Conservation (phyloP, 768 basidiomycete species). For the Neoboletus brunneissimus region DNA sequence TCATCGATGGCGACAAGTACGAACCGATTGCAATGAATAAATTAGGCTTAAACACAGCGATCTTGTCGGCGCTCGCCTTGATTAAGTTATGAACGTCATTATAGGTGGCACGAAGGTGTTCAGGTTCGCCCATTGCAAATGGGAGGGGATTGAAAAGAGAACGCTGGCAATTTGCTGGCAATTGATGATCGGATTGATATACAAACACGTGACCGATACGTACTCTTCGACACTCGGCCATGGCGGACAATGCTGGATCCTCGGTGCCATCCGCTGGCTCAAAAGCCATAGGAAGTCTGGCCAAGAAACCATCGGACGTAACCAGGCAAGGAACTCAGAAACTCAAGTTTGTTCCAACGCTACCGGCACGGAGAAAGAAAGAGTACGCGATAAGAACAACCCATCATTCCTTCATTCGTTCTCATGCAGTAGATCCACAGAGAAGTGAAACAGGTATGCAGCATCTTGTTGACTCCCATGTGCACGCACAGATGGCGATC, state of each 20-base stretch:
- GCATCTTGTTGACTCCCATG: not conserved
- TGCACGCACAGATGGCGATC: constrained; percentile 6
- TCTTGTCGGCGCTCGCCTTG: constrained; percentile 58
- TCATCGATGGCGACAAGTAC: constrained; percentile 17
- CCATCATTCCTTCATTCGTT: not conserved
- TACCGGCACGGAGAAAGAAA: constrained; percentile 75
- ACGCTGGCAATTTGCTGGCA: not conserved
- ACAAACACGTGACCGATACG: constrained; percentile 18
- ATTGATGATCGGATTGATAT: not conserved
- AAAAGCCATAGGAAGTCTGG: constrained; percentile 75
- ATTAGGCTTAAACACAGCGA: constrained; percentile 85
- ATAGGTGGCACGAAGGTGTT: constrained; percentile 77
- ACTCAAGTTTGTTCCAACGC: constrained; percentile 76
- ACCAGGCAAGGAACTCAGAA: constrained; percentile 73
- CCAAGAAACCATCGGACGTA: constrained; percentile 66
- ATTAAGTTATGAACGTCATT: constrained; percentile 93
- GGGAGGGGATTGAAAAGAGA: not conserved
- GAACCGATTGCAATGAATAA: constrained; percentile 79
- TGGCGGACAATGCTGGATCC: constrained; percentile 13
- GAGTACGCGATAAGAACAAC: constrained; percentile 51
- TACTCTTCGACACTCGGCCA: constrained; percentile 1
- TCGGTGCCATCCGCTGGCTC: constrained; percentile 30
- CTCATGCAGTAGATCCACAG: constrained; percentile 35
- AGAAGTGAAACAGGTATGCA: constrained; percentile 62
- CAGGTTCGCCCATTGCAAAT: constrained; percentile 38